phyloP scores from a whole-genome alignment of 1,284 basidiomycete genomes.

The Volvariella surrecta region DNA sequence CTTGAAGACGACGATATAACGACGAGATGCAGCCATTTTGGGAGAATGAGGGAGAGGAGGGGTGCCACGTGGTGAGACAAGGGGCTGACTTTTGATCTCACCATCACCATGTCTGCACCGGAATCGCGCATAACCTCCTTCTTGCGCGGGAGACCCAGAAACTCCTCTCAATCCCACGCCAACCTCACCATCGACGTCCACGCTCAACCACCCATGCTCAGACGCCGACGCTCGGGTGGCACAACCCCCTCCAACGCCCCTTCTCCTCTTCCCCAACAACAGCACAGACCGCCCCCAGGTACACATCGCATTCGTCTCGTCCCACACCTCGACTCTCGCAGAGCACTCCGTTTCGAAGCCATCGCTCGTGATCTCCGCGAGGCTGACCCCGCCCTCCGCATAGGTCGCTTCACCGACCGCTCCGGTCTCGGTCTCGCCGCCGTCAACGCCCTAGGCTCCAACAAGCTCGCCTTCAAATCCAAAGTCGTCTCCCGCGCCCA shows the following conservation, averaged over 20 bases:
- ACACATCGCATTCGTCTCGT: slow-evolving; percentile 72
- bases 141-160: slow-evolving; percentile 35
- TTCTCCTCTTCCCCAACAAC: slow-evolving; percentile 8
- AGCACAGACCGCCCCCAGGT: slow-evolving; percentile 2
- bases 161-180: slow-evolving; percentile 35
- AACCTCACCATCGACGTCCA: slow-evolving; percentile 15
- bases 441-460: slow-evolving; percentile 62
- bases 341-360: slow-evolving; percentile 89
- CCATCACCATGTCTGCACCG: too few relatives aligned
- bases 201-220: slow-evolving; percentile 23
- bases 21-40: too few relatives aligned
- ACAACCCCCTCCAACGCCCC: slow-evolving; percentile 8
- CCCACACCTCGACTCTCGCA: slow-evolving; percentile 86
- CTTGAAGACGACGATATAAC: too few relatives aligned
- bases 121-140: slow-evolving; percentile 14
- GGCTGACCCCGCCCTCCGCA: slow-evolving; percentile 66
- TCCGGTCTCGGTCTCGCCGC: slow-evolving; percentile 60
- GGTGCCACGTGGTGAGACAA: too few relatives aligned
- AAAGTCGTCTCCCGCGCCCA: slow-evolving; percentile 95
- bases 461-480: slow-evolving; percentile 91
- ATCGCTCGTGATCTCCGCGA: slow-evolving; percentile 79
- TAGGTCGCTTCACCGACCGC: slow-evolving; percentile 88
- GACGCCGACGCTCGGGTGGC: slow-evolving; percentile 40
- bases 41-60: too few relatives aligned
- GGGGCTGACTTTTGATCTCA: too few relatives aligned